Conservation (phyloP, 306 rosid species). For the Gynostemma pentaphyllum region DNA sequence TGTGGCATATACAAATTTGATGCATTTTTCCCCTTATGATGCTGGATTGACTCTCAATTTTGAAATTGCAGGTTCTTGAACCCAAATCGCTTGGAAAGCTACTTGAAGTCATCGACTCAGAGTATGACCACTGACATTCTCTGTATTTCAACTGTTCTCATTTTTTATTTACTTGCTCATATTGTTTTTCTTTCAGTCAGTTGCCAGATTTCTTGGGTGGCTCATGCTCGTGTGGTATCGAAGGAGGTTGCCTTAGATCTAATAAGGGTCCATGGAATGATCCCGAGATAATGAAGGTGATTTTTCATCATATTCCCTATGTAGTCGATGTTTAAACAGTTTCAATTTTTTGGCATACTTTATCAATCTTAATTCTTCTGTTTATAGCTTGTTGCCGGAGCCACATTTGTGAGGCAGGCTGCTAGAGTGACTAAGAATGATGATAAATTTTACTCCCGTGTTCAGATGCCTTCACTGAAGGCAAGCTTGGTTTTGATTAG, state of each 20-base stretch:
- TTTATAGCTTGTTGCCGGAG: slow-evolving; percentile 69
- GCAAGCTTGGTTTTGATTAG: slow-evolving; percentile 26
- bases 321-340: not conserved
- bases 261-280: slow-evolving; percentile 94
- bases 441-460: slow-evolving; percentile 31
- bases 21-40: slow-evolving; percentile 3
- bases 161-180: slow-evolving; percentile 12
- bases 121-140: slow-evolving; percentile 28
- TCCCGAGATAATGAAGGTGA: slow-evolving; percentile 81
- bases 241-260: slow-evolving; percentile 84
- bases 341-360: not conserved
- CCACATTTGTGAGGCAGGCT: slow-evolving; percentile 58
- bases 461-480: slow-evolving; percentile 40
- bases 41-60: slow-evolving; percentile 12
- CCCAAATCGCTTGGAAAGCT: slow-evolving; percentile 49
- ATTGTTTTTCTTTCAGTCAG: slow-evolving; percentile 47
- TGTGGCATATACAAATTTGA: slow-evolving; percentile 5
- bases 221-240: slow-evolving; percentile 62
- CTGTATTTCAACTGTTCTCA: not conserved
- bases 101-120: slow-evolving; percentile 69
- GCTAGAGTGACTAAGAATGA: slow-evolving; percentile 33
- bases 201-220: slow-evolving; percentile 95
- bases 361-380: slow-evolving; percentile 5
- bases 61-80: slow-evolving; percentile 61
- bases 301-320: not conserved